Percentiles rank a stretch among this genome's conserved stretches.
Evolutionary conservation across 2,329 filamentous ascomycete species (phyloP).

Genomic region (Aspergillus japonicus): DNA sequence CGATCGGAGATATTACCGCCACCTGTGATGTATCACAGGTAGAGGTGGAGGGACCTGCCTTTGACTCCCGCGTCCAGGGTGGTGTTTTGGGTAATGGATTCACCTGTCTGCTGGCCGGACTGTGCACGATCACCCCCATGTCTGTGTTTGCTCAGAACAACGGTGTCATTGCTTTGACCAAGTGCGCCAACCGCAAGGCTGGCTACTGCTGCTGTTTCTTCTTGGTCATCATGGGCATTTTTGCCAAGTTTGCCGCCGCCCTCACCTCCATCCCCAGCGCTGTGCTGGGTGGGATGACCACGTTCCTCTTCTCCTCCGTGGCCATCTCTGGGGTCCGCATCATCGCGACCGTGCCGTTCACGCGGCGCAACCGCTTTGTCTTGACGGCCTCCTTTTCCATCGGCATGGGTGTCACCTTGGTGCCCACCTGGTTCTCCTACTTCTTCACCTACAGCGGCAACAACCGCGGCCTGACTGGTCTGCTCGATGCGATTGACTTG

Average conservation of each 20-base stretch:
- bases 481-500: conserved; percentile 55
- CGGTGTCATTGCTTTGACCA: conserved; percentile 66
- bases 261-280: conserved; percentile 62
- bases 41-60: conserved; percentile 62
- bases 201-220: conserved; percentile 67
- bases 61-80: conserved; percentile 69
- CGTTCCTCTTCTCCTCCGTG: conserved; percentile 67
- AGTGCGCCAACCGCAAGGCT: conserved; percentile 67
- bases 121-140: conserved; percentile 68
- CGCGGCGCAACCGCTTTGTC: conserved; percentile 65
- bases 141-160: conserved; percentile 69
- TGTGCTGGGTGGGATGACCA: conserved; percentile 52
- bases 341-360: conserved; percentile 62
- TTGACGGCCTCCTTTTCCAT: conserved; percentile 61
- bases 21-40: conserved; percentile 66
- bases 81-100: conserved; percentile 66
- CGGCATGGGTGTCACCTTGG: conserved; percentile 55
- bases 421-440: conserved; percentile 49
- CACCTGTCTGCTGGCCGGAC: conserved; percentile 62
- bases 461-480: conserved; percentile 68
- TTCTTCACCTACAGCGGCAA: conserved; percentile 47
- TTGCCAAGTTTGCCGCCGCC: conserved; percentile 68
- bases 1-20: conserved; percentile 66
- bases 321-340: conserved; percentile 66
- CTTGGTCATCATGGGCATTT: conserved; percentile 67